Base-by-base conservation (phyloP, 1,139 yeast species). In the Yamadazyma dendronema region DNA sequence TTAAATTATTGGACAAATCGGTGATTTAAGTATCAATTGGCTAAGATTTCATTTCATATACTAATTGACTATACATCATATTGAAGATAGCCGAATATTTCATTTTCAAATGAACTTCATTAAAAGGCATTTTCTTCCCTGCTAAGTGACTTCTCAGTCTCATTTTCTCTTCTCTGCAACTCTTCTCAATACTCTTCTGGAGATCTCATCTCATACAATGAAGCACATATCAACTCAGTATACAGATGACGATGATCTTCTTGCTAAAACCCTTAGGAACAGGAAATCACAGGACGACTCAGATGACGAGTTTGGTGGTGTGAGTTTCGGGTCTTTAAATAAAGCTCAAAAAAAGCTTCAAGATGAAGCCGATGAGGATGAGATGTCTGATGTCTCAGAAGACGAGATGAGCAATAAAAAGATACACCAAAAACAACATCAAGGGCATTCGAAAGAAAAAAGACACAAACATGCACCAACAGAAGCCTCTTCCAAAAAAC, bases 401-500 rank as follows among this genome's bases (percentile, higher is more conserved):
- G 55, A 38, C 56, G 49, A 28, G 61, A 52, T 21, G 43, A 35
- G 28, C 37, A 9, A 19, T 9, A 19, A 19, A 9, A 6, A 19
- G 22, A 9, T 19, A 19, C 6, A 19, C 22, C 22, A 19, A 6
- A 19, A 19, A n/a, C n/a, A n/a, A n/a, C n/a, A n/a, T n/a, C n/a
- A n/a, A n/a, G n/a, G n/a, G n/a, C n/a, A n/a, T n/a, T n/a, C n/a
- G n/a, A 28, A 28, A 30, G 63, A 58, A 43, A 67, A 65, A 44
- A 72, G 61, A 45, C 65, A 60, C 47, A 87, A 87, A 53, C 95
- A 88, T 62, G 95, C 95, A 0, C 96, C 96, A 4, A 61, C 79
- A 0, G 95, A 82, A 54, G 50, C 77, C 17, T 84, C 94, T 5
- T 66, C 90, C 2, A 86, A 84, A 56, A 72, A 67, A 44, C 85